Conservation (phyloP, 192 early-diverging fungal genomes). For the Gaertneriomyces sp. region DNA sequence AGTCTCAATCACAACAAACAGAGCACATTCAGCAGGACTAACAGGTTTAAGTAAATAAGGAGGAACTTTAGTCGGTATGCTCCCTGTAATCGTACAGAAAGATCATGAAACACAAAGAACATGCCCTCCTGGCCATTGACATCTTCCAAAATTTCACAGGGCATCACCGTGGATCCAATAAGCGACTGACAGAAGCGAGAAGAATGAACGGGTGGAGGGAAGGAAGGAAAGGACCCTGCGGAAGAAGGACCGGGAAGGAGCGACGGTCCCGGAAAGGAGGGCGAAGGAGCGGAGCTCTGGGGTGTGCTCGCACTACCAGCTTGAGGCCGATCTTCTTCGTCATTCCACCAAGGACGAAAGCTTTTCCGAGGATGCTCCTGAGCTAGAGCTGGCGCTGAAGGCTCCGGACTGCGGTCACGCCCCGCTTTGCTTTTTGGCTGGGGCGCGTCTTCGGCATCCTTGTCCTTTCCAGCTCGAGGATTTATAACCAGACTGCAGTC, state of each 20-base stretch:
- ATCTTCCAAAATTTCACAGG: slow-evolving; percentile 29
- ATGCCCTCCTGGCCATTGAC: slow-evolving; percentile 16
- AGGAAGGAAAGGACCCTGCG: neutral
- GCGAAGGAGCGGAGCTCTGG: no score
- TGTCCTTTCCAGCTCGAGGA: slow-evolving; percentile 10
- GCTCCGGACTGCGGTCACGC: no score
- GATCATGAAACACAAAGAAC: slow-evolving; percentile 41
- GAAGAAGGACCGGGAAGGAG: no score
- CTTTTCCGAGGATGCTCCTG: neutral
- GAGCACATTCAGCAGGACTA: slow-evolving; percentile 13
- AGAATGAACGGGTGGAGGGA: neutral
- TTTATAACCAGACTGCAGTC: slow-evolving; percentile 32
- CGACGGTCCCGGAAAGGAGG: no score
- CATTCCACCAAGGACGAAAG: slow-evolving; percentile 7
- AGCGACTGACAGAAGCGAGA: slow-evolving; percentile 26
- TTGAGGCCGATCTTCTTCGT: no score
- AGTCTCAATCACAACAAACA: neutral
- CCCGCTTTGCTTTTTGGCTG: no score
- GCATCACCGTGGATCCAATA: slow-evolving; percentile 34
- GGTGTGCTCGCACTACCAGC: no score
- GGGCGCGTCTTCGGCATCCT: no score
- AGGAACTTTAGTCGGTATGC: slow-evolving; percentile 37
- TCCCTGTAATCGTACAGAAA: slow-evolving; percentile 33
- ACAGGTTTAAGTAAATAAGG: slow-evolving; percentile 35
- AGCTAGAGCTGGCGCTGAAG: no score